Percentiles rank a stretch among this genome's conserved stretches.
These are phyloP conservation scores for Wickerhamiella hasegawae DNA, from an alignment of 805 yeast genomes.

Conservation along the genomic window DNA sequence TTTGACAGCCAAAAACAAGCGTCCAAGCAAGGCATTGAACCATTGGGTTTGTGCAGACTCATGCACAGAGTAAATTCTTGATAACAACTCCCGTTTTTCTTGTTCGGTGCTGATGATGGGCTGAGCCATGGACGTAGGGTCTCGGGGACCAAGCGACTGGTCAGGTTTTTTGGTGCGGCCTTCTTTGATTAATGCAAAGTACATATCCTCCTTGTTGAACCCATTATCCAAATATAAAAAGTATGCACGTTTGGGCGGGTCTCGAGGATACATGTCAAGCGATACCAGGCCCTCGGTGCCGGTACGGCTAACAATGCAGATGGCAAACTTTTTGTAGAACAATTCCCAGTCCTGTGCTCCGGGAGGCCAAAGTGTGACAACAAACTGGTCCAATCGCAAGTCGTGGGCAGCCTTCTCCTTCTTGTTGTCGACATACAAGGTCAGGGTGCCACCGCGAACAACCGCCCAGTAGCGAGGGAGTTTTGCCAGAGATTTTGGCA, in stretches of 20 bases:
- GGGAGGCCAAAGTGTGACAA: constrained; percentile 79
- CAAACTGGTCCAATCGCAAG: constrained; percentile 52
- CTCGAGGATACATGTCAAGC: constrained; percentile 12
- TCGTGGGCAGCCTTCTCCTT: constrained; percentile 59
- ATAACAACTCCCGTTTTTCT: constrained; percentile 60
- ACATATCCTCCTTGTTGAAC: constrained; percentile 83
- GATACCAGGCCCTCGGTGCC: constrained; percentile 17
- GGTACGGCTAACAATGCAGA: constrained; percentile 45
- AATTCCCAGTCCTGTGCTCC: constrained; percentile 55
- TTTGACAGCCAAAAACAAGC: constrained; percentile 64
- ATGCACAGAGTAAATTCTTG: constrained; percentile 63
- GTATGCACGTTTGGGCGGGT: constrained; percentile 26
- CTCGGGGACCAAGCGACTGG: constrained; percentile 20
- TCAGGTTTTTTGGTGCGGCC: constrained; percentile 6
- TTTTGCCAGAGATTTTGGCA: constrained; percentile 8
- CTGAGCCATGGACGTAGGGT: constrained; percentile 52
- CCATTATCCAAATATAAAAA: constrained; percentile 66
- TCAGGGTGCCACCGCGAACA: constrained; percentile 73
- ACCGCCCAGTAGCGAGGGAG: constrained; percentile 25
- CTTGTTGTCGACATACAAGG: constrained; percentile 60
- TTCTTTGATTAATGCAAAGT: constrained; percentile 61
- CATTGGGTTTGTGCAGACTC: constrained; percentile 74
- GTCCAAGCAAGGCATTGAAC: constrained; percentile 78
- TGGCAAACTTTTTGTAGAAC: constrained; percentile 65
- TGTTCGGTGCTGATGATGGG: constrained; percentile 56